Conservation (phyloP, 2,329 filamentous ascomycete species). For the Neurospora crassa region DNA sequence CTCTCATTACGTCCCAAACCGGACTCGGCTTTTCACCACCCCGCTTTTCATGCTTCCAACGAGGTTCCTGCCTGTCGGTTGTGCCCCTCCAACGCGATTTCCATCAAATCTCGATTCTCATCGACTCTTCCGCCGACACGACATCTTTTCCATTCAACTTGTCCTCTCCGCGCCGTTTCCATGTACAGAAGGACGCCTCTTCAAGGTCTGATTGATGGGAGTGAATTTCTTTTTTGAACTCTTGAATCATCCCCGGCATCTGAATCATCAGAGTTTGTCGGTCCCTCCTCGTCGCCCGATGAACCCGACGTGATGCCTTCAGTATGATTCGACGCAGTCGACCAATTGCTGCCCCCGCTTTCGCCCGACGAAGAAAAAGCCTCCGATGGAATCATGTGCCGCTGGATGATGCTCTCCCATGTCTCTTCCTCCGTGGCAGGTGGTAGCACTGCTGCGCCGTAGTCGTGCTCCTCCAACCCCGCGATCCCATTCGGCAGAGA, state of each 20-base stretch:
- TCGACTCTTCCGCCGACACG: neutral
- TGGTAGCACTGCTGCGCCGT: neutral
- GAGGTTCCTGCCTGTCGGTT: neutral
- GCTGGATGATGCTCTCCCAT: neutral
- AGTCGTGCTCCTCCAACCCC: neutral
- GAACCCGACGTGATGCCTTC: neutral
- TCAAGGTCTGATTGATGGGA: too few relatives aligned
- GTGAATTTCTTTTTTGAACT: too few relatives aligned
- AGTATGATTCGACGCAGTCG: neutral
- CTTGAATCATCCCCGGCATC: neutral
- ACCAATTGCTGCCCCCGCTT: neutral
- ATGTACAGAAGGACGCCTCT: neutral
- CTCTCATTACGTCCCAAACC: neutral
- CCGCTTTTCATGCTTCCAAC: neutral
- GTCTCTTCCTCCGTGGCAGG: neutral
- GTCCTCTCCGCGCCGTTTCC: neutral
- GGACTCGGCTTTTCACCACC: neutral
- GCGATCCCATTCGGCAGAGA: neutral
- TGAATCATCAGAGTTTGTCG: neutral
- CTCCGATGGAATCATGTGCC: neutral
- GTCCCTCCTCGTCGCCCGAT: neutral
- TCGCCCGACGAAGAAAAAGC: neutral
- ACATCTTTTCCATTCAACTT: neutral
- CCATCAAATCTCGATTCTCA: neutral
- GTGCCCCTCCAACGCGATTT: neutral